phyloP scores from a whole-genome alignment of 306 rosid species.

The Dryas alaskensis region DNA sequence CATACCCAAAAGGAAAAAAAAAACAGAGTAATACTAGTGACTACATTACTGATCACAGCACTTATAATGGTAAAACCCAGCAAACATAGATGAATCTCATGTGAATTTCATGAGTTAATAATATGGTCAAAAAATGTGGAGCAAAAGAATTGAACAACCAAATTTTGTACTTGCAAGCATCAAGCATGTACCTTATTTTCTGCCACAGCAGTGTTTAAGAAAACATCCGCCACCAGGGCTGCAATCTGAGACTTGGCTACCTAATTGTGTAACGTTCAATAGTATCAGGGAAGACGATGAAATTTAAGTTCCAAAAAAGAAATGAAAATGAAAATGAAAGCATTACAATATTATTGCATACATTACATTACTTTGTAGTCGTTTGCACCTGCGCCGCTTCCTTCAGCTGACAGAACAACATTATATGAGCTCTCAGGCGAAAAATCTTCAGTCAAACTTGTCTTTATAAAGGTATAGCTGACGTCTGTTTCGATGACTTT shows the following conservation, averaged over 20 bases:
- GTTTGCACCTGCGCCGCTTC: conserved; percentile 47
- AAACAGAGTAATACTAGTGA: background rate
- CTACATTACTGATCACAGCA: too few species aligned
- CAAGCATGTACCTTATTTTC: conserved; percentile 72
- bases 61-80: too few species aligned
- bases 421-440: conserved; percentile 66
- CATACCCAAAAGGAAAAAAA: too few species aligned
- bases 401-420: conserved; percentile 77
- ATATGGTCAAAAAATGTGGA: too few species aligned
- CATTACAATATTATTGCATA: conserved; percentile 55
- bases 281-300: background rate
- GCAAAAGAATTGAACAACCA: background rate
- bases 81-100: too few species aligned
- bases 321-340: conserved; percentile 2
- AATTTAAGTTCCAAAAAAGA: background rate
- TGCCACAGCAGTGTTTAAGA: conserved; percentile 85
- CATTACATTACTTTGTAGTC: conserved; percentile 99
- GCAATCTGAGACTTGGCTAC: conserved; percentile 83
- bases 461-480: conserved; percentile 76
- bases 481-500: conserved; percentile 67
- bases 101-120: too few species aligned
- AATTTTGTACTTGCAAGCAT: background rate
- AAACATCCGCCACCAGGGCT: conserved; percentile 73
- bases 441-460: conserved; percentile 77
- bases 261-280: conserved; percentile 30